These are phyloP conservation scores for Aureobasidium sp. DNA, from an alignment of 2,329 filamentous ascomycete species.

Conservation along the genomic window DNA sequence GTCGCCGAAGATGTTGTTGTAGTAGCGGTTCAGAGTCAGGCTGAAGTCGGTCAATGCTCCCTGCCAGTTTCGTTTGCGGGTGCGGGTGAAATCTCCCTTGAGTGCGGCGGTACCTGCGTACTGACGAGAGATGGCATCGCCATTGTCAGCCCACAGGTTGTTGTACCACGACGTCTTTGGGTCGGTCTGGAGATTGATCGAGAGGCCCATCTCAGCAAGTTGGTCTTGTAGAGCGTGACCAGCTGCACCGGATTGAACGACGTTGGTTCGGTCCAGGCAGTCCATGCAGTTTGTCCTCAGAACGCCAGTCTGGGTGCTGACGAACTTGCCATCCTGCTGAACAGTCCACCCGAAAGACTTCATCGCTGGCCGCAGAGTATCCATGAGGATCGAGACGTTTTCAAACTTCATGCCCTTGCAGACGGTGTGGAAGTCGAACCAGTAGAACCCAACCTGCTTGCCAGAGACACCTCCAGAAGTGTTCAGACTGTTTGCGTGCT, in stretches of 20 bases:
- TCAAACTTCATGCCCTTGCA: constrained; percentile 98
- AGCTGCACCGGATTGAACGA: constrained; percentile 85
- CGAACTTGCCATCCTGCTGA: constrained; percentile 34
- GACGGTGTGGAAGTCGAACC: constrained; percentile 93
- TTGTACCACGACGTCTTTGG: constrained; percentile 90
- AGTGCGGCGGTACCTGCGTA: constrained; percentile 93
- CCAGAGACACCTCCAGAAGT: constrained; percentile 46
- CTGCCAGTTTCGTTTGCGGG: constrained; percentile 78
- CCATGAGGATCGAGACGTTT: constrained; percentile 74
- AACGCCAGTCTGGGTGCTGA: constrained; percentile 58
- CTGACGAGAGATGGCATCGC: constrained; percentile 88
- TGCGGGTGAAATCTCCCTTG: constrained; percentile 94
- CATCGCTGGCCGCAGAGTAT: constrained; percentile 58
- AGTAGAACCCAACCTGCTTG: constrained; percentile 62
- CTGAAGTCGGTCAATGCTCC: constrained; percentile 88
- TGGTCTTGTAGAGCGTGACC: constrained; percentile 74
- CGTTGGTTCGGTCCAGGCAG: constrained; percentile 90
- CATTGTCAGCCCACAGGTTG: constrained; percentile 93
- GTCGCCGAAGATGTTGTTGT: constrained; percentile 89
- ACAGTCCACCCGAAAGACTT: constrained; percentile 65
- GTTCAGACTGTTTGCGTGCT: constrained; percentile 58
- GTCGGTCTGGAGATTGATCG: constrained; percentile 65
- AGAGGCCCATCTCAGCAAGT: constrained; percentile 64
- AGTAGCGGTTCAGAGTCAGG: constrained; percentile 71
- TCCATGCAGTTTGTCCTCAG: constrained; percentile 99